Base-by-base conservation (phyloP, 2,329 filamentous ascomycete genomes). In the Colletotrichum sp. region DNA sequence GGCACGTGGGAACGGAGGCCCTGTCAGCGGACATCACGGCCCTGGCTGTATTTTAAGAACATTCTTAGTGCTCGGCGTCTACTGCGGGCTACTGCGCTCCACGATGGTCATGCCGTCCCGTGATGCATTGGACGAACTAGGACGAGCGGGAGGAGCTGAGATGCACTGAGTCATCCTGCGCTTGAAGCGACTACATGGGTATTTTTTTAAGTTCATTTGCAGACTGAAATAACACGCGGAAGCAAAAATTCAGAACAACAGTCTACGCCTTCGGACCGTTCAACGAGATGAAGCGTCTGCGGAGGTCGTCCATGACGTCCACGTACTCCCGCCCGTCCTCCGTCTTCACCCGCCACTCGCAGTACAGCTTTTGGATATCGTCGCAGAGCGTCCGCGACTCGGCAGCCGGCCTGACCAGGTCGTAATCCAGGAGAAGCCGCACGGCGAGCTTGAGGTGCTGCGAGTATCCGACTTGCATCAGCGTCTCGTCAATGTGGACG, bases 401-500 rank as follows among this genome's bases (percentile, higher is more conserved):
- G 10, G 65, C 62, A 3, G 15, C 44, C 5, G 44, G 64, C 7
- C 32, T 76, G 44, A 79, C 72, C n/a, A 79, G 78, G 26, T 82
- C 77, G 24, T 77, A 78, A 2, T 72, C 59, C 2, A 85, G 77
- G 21, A 85, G 72, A 2, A 71, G 34, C 66, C 78, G 78, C 69
- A 85, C 78, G 3, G 78, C 75, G 2, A 65, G 18, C 24, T 78
- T 77, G 30, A 85, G 75, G 32, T 77, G 69, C 39, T 69, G 76
- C 28, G 85, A 85, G 73, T 84, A 83, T 9, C 78, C 78, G 10
- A 81, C 71, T 59, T 72, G 72, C 8, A 78, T 64, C 7, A 85
- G 73, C 18, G 77, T 77, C 36, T 79, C 76, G 66, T 86, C 80
- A 30, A 84, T 71, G 77, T 86, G 83, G 76, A 85, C 77, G 34